These are phyloP conservation scores for Pseudogymnoascus sp. DNA, from an alignment of 2,329 filamentous ascomycete genomes.

Conservation along the genomic window DNA sequence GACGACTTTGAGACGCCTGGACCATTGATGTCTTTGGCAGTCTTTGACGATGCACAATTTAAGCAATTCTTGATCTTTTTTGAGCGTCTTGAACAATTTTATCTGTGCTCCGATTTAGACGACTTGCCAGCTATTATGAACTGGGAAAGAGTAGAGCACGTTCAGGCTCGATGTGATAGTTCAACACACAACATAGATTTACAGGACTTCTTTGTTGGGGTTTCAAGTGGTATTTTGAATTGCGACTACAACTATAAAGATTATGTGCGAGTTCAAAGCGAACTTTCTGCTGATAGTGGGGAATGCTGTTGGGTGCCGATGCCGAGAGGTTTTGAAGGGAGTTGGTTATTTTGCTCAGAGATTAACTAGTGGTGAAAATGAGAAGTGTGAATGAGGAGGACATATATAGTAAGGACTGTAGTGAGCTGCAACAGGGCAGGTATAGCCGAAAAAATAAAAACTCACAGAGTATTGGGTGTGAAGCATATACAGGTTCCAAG, in stretches of 20 bases:
- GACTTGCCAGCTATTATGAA: constrained; percentile 11
- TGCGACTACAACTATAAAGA: constrained; percentile 13
- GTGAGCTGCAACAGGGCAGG: too few relatives aligned
- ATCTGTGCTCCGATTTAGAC: constrained; percentile 11
- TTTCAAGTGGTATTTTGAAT: constrained; percentile 14
- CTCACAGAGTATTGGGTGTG: too few relatives aligned
- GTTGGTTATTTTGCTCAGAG: constrained; percentile 13
- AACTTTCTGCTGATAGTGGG: constrained; percentile 12
- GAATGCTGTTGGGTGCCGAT: constrained; percentile 14
- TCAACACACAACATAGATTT: constrained; percentile 11
- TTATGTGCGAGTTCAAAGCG: constrained; percentile 14
- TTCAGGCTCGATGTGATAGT: constrained; percentile 11
- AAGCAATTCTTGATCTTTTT: constrained; percentile 15
- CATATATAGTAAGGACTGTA: not conserved
- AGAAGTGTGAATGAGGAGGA: not conserved
- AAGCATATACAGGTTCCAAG: too few relatives aligned
- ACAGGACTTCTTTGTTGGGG: constrained; percentile 12
- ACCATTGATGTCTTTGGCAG: constrained; percentile 1
- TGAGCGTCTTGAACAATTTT: constrained; percentile 13
- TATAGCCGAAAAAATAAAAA: too few relatives aligned
- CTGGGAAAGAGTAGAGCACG: constrained; percentile 14
- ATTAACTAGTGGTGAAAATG: constrained; percentile 14
- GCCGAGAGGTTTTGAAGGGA: constrained; percentile 14
- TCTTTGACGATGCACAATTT: constrained; percentile 11
- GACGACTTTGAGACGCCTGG: constrained; percentile 10